Base-by-base conservation (phyloP, 208 protist genomes). In the Crithidia bombi region DNA sequence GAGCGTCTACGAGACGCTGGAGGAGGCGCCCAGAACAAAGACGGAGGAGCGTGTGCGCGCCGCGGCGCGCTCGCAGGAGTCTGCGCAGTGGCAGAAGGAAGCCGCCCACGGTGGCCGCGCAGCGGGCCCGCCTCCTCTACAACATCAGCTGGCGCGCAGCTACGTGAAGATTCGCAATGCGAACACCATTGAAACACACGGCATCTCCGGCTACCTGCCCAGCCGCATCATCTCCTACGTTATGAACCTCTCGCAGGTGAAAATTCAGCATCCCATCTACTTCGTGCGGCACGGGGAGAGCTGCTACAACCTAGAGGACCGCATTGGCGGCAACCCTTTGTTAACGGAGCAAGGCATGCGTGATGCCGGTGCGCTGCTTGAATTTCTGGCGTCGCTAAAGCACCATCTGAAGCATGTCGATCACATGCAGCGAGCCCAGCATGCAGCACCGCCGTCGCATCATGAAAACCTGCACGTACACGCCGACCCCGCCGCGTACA, bases 231-330 rank as follows among this genome's bases (percentile, higher is more conserved):
- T 95, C 17, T 90, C 78, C 1, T 95, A 86, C 73, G 77, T 91
- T n/a, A 90, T 95, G 87, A 95, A 91, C 69, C 64, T 97, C 15
- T 88, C 89, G 10, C 86, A 93, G 74, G 56, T 74, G 14, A 95
- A 93, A 74, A 84, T 95, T 1, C 88, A 90, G 61, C 89, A 93
- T 52, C 92, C 92, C 38, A 97, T 97, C 55, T 97, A 90, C 77
- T 97, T 97, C 77, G 71, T 92, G 9, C 87, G 88, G 5, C 88
- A 97, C 65, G 92, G 92, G n/a, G 75, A 95, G 79, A 92, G 85
- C 39, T 70, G 66, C 68, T 95, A 94, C 75, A 92, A 95, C 67
- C 35, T 88, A 19, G 88, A 97, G 52, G 80, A 93, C 70, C 92
- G 92, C 68, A 90, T 97, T 55, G 92, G 92, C 43, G 92, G 92